Evolutionary conservation across 805 yeast genomes (phyloP), one percentile per base, ranked within the genome.

Genomic region (Lachancea quebecensis): DNA sequence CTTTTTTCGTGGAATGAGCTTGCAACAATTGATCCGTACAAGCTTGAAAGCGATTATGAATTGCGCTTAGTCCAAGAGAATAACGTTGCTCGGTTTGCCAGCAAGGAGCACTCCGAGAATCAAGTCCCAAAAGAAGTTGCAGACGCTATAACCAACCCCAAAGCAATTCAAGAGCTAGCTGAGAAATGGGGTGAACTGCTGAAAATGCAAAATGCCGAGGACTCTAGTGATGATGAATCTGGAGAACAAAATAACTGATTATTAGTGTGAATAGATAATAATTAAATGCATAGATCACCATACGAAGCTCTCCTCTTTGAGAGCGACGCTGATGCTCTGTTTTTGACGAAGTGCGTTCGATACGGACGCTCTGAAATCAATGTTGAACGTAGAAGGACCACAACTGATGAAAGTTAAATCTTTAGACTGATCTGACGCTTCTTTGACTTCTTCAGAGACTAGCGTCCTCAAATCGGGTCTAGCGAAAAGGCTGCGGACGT

Each of bases 121-220:
- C 90, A 86, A 57, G 96, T 93, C 2, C 99, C 99, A 0, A 72
- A 76, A 42, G 99, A 93, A 57, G 79, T 93, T 16, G 84, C 93
- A 3, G 93, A 88, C 59, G 96, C 96, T 2, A 73, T 85, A 30
- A 56, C 79, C 54, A 81, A 84, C 53, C 75, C 90, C 0, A 71
- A 73, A 16, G 75, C 83, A 0, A 82, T 88, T 75, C 80, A 77
- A 10, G 89, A 83, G 41, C 65, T 85, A 50, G 79, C 85, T 0
- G 71, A 71, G 47, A 71, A 78, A 46, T 83, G 88, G 88, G 59
- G 65, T 33, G 72, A 72, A 39, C 47, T 72, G 35, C 59, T 69
- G 36, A 44, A 42, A 1, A 47, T 49, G 48, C 68, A 64, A 40
- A 39, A 56, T 12, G 42, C 52, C 18, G 59, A 60, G 18, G 49